Evolutionary conservation across 495 filamentous ascomycete genomes (phyloP).

Genomic region (Parathielavia appendiculata): DNA sequence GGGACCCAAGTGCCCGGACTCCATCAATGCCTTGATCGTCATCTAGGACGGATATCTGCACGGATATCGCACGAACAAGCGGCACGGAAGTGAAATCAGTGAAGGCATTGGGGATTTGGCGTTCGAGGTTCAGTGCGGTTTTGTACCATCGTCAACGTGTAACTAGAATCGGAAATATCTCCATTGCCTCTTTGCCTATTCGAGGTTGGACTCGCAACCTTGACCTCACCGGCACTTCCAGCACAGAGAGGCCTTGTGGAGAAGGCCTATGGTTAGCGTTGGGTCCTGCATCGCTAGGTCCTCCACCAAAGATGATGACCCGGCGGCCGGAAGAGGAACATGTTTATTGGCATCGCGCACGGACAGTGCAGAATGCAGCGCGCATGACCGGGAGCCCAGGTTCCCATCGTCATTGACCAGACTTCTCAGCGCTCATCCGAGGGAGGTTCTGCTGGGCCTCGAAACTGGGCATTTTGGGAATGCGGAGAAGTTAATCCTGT

Average conservation of each 20-base stretch:
- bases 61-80: too few species aligned
- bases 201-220: too few species aligned
- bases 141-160: not conserved
- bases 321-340: conserved; percentile 1
- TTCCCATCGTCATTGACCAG: not conserved
- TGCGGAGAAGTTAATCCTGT: not conserved
- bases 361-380: conserved; percentile 15
- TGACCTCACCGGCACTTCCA: not conserved
- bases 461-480: too few species aligned
- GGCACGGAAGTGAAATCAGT: too few species aligned
- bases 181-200: too few species aligned
- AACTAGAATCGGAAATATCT: too few species aligned
- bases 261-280: not conserved
- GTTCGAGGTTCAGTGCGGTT: too few species aligned
- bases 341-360: conserved; percentile 23
- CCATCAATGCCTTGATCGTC: not conserved
- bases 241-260: not conserved
- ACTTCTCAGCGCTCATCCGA: too few species aligned
- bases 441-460: too few species aligned
- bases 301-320: conserved; percentile 12
- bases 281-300: conserved; percentile 11
- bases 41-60: too few species aligned
- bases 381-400: not conserved
- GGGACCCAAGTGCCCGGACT: not conserved
- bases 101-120: too few species aligned